Evolutionary conservation across 2,329 filamentous ascomycete species (phyloP).

Genomic region (Nigrospora osmanthi): DNA sequence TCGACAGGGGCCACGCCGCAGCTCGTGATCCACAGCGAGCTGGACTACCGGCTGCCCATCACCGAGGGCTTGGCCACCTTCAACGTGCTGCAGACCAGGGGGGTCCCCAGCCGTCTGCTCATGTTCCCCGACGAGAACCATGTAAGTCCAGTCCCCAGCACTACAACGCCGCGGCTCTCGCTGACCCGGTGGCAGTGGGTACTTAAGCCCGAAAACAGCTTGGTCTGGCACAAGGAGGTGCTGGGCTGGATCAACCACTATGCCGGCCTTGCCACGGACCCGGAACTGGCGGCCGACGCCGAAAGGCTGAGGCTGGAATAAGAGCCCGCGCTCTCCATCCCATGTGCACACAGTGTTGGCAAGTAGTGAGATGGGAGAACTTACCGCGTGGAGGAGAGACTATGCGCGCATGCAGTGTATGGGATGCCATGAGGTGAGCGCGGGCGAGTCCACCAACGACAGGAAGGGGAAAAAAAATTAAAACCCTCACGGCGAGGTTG

Average conservation of each 20-base stretch:
- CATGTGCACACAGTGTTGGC: too few species aligned
- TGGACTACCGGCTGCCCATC: conserved; percentile 83
- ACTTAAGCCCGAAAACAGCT: conserved; percentile 80
- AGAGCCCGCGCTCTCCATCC: too few species aligned
- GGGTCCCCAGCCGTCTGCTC: conserved; percentile 69
- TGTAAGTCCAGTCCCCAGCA: conserved; percentile 20
- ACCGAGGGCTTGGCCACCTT: conserved; percentile 80
- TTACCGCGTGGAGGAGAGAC: too few species aligned
- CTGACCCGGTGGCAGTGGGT: conserved; percentile 53
- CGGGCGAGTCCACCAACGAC: too few species aligned
- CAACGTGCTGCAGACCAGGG: conserved; percentile 71
- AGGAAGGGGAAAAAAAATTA: too few species aligned
- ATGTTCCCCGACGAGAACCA: conserved; percentile 73
- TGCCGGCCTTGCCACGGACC: conserved; percentile 28
- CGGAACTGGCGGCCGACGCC: too few species aligned
- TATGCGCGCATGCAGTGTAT: too few species aligned
- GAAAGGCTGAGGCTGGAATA: too few species aligned
- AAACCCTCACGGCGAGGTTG: too few species aligned
- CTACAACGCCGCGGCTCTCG: too few species aligned
- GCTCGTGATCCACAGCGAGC: conserved; percentile 78
- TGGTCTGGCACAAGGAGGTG: conserved; percentile 86
- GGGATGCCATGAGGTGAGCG: too few species aligned
- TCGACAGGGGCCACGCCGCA: conserved; percentile 65
- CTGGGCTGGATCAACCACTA: conserved; percentile 68
- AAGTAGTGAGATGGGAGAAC: too few species aligned